Percentiles rank a stretch among this genome's conserved stretches.
These are phyloP conservation scores for Tylopilus sp. DNA, from an alignment of 768 basidiomycete genomes.

Conservation along the genomic window DNA sequence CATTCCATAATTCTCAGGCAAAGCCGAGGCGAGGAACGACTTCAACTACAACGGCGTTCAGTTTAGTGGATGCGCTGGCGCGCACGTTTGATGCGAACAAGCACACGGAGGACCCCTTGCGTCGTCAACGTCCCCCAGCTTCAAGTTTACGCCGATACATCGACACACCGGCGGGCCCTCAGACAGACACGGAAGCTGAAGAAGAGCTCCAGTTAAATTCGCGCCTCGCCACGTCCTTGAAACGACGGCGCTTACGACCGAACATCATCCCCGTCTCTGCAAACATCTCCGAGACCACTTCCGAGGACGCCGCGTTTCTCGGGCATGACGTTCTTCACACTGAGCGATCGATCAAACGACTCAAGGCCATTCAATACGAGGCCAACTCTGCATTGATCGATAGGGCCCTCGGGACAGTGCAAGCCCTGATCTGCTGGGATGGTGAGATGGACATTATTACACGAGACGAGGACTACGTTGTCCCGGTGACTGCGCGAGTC, in stretches of 20 bases:
- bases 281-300: constrained; percentile 11
- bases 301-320: neutral
- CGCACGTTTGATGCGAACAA: constrained; percentile 28
- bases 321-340: neutral
- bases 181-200: constrained; percentile 25
- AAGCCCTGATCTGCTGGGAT: constrained; percentile 21
- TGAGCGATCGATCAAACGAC: constrained; percentile 15
- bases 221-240: constrained; percentile 9
- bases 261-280: neutral
- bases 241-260: neutral
- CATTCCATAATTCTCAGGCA: neutral
- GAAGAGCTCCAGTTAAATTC: constrained; percentile 15
- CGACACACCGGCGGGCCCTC: constrained; percentile 4
- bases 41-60: constrained; percentile 1
- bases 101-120: neutral
- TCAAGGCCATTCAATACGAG: constrained; percentile 23
- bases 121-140: neutral
- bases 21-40: neutral
- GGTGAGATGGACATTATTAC: constrained; percentile 7
- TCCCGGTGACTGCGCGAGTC: neutral
- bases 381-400: constrained; percentile 16
- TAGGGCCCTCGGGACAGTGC: constrained; percentile 21
- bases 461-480: neutral
- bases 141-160: neutral
- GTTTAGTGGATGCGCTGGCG: constrained; percentile 23